Base-by-base conservation (phyloP, 73 alveolate species). In the Blepharisma japonicum region DNA sequence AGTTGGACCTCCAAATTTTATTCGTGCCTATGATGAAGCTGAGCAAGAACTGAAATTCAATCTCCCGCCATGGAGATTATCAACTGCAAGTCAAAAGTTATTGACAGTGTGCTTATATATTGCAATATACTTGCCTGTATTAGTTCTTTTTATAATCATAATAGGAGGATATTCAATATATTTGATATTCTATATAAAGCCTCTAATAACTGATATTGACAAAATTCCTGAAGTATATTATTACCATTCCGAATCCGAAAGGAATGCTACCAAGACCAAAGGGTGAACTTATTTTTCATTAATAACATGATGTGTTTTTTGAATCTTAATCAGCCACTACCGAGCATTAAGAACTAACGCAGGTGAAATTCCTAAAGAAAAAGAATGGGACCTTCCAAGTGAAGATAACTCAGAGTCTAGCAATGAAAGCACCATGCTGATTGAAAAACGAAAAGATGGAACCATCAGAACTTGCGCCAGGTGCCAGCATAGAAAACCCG, bases 401-500 rank as follows among this genome's bases (percentile, higher is more conserved):
- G 82, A 45, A 61, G 67, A 45, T 55, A 9, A 50, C 66, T 21
- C 68, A 51, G 80, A 71, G 23, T 68, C 50, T n/a, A 39, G 20
- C 77, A 47, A 9, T 78, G 48, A 56, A 23, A 32, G 42, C 42
- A 25, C 6, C 8, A 6, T 48, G 9, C 7, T 76, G 20, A 48
- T 38, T 45, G 94, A 87, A 56, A 78, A 71, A 56, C 77, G 81
- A 81, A 68, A 68, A 32, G 45, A 77, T 6, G 91, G 90, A 25
- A 68, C 77, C 14, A 68, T 55, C 4, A 45, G 94, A 25, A 68
- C 87, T 56, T 86, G 94, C 61, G 48, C 74, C 6, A 46, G 77
- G 18, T 91, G 97, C 71, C 78, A 82, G 32, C 77, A 79, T 61
- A 54, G 80, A 6, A 91, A 92, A 83, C 96, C 94, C 14, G 94